Evolutionary conservation across 345 rosid genomes (phyloP).

Genomic region (Camelina laxa): DNA sequence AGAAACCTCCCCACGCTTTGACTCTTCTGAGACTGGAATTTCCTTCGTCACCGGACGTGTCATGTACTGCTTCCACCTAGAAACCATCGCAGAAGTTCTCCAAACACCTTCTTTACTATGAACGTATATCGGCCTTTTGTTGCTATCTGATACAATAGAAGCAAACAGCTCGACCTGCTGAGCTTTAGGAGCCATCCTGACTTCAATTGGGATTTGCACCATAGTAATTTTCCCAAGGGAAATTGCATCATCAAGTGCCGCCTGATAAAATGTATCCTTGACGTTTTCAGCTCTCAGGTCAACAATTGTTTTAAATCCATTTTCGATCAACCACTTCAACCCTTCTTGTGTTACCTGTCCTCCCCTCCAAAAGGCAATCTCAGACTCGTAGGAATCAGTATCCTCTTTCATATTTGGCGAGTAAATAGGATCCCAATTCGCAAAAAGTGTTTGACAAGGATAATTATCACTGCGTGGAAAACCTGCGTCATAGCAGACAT

Average conservation of each 20-base stretch:
- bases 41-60: conserved; percentile 52
- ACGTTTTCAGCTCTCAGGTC: conserved; percentile 83
- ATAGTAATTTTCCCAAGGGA: conserved; percentile 61
- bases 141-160: conserved; percentile 67
- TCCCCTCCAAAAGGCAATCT: conserved; percentile 89
- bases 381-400: conserved; percentile 49
- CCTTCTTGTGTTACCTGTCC: conserved; percentile 94
- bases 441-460: conserved; percentile 76
- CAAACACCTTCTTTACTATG: conserved; percentile 93
- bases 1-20: conserved; percentile 42
- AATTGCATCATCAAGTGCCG: conserved; percentile 66
- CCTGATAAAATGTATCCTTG: conserved; percentile 81
- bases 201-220: conserved; percentile 81
- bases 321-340: conserved; percentile 77
- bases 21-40: conserved; percentile 45
- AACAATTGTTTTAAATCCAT: conserved; percentile 80
- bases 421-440: conserved; percentile 83
- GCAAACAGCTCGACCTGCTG: conserved; percentile 96
- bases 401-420: conserved; percentile 66
- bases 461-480: conserved; percentile 68
- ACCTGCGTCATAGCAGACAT: conserved; percentile 88
- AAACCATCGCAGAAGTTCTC: conserved; percentile 91
- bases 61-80: conserved; percentile 95
- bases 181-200: conserved; percentile 78
- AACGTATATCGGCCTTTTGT: conserved; percentile 82